Evolutionary conservation across 2,329 filamentous ascomycete genomes (phyloP).

Genomic region (Pestalotiopsis sp.): DNA sequence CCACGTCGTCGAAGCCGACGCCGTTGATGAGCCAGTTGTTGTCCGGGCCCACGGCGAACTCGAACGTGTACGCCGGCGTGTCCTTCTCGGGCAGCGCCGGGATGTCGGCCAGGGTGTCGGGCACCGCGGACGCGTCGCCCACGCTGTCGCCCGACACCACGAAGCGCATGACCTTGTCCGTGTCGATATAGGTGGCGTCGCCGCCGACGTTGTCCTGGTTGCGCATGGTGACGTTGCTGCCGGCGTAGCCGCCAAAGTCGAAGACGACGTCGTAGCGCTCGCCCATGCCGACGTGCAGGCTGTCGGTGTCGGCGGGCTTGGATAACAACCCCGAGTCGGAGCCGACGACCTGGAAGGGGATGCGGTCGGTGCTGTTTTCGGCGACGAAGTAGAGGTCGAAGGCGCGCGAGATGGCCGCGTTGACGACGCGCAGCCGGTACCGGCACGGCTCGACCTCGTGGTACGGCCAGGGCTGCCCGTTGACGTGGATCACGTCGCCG

Average conservation of each 20-base stretch:
- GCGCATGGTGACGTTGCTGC: constrained; percentile 48
- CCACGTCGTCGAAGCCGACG: constrained; percentile 47
- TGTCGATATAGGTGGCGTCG: constrained; percentile 53
- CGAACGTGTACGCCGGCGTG: constrained; percentile 43
- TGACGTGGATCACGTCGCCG: constrained; percentile 62
- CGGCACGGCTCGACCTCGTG: constrained; percentile 62
- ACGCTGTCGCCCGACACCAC: constrained; percentile 39
- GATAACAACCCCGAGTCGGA: constrained; percentile 56
- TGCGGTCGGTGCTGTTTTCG: constrained; percentile 28
- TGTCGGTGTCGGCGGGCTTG: constrained; percentile 42
- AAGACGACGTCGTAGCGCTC: constrained; percentile 62
- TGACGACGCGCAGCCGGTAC: constrained; percentile 59
- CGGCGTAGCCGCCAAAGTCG: constrained; percentile 53
- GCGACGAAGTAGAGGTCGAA: constrained; percentile 51
- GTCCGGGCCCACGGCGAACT: constrained; percentile 47
- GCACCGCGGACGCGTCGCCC: constrained; percentile 39
- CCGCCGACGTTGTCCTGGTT: constrained; percentile 39
- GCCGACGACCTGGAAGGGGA: constrained; percentile 56
- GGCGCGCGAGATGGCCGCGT: constrained; percentile 50
- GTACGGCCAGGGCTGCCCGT: constrained; percentile 62
- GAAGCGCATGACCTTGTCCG: constrained; percentile 56
- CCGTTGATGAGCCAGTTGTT: constrained; percentile 56
- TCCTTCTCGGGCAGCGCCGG: constrained; percentile 38
- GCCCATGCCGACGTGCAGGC: constrained; percentile 54
- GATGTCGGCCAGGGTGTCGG: constrained; percentile 37